phyloP scores from a whole-genome alignment of 2,329 filamentous ascomycete species.

The Ceratocystis cacaofunesta region DNA sequence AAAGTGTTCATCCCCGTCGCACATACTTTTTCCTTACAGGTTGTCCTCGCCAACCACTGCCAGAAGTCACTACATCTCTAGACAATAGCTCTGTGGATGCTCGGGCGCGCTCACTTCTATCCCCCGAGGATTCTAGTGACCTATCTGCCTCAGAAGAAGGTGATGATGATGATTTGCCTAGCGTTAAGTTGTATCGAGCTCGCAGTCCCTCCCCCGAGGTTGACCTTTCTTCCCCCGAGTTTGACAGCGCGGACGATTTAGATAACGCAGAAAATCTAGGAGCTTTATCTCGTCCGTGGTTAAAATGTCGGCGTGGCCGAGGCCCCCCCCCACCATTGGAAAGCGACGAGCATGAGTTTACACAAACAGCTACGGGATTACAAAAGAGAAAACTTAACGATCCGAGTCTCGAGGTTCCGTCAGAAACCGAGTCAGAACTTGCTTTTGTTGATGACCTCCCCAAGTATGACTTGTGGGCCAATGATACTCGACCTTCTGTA shows the following conservation, averaged over 20 bases:
- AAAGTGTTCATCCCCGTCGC: constrained; percentile 80
- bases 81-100: background rate
- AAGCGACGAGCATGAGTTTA: constrained; percentile 92
- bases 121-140: constrained; percentile 64
- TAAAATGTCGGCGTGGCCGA: constrained; percentile 32
- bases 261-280: constrained; percentile 37
- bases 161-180: constrained; percentile 21
- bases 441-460: constrained; percentile 29
- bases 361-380: constrained; percentile 79
- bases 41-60: constrained; percentile 68
- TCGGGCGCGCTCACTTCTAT: constrained; percentile 45
- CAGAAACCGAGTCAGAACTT: constrained; percentile 23
- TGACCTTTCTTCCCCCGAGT: constrained; percentile 73
- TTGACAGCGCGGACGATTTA: constrained; percentile 45
- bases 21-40: constrained; percentile 95
- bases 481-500: constrained; percentile 22
- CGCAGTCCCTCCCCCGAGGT: constrained; percentile 87
- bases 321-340: constrained; percentile 81
- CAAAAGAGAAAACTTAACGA: constrained; percentile 48
- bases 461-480: constrained; percentile 17
- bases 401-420: constrained; percentile 21
- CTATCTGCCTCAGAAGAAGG: constrained; percentile 33
- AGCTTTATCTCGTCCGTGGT: constrained; percentile 32
- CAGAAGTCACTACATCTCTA: constrained; percentile 27
- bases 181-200: constrained; percentile 42